Conservation (phyloP, 1,284 basidiomycete genomes). For the Pascua sp. region DNA sequence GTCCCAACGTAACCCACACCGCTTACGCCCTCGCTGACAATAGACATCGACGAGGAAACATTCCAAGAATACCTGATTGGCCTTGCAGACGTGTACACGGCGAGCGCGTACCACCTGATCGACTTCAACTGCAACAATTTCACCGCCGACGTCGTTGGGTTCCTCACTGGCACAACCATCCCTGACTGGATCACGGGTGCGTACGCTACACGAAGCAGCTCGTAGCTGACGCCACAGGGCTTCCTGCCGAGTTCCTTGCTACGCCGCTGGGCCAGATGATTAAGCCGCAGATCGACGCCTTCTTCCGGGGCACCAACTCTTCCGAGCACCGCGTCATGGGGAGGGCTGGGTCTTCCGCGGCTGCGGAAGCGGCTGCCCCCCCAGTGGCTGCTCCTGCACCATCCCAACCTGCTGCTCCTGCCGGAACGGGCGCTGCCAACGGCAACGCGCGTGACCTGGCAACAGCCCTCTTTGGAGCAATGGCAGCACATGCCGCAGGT, state of each 20-base stretch:
- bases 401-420: constrained; percentile 49
- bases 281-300: constrained; percentile 79
- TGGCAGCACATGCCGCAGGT: constrained; percentile 57
- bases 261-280: constrained; percentile 85
- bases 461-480: constrained; percentile 61
- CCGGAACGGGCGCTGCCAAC: constrained; percentile 33
- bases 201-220: constrained; percentile 6
- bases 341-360: neutral
- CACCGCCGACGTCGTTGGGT: constrained; percentile 78
- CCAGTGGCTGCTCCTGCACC: constrained; percentile 14
- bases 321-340: constrained; percentile 31
- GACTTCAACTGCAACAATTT: constrained; percentile 75
- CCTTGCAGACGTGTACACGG: constrained; percentile 73
- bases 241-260: constrained; percentile 82
- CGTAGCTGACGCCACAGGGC: constrained; percentile 54
- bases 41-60: constrained; percentile 70
- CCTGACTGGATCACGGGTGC: constrained; percentile 66
- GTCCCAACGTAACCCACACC: neutral
- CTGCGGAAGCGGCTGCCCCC: constrained; percentile 76
- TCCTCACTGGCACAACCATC: constrained; percentile 73
- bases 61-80: constrained; percentile 75
- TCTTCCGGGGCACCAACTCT: constrained; percentile 74
- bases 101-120: constrained; percentile 89
- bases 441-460: constrained; percentile 47
- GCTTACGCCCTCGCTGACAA: neutral